A percentile compares a stretch with the other conserved stretches of the same genome.
Conservation (phyloP, 2,329 filamentous ascomycete species). For the Monilinia vaccinii-corymbosi region DNA sequence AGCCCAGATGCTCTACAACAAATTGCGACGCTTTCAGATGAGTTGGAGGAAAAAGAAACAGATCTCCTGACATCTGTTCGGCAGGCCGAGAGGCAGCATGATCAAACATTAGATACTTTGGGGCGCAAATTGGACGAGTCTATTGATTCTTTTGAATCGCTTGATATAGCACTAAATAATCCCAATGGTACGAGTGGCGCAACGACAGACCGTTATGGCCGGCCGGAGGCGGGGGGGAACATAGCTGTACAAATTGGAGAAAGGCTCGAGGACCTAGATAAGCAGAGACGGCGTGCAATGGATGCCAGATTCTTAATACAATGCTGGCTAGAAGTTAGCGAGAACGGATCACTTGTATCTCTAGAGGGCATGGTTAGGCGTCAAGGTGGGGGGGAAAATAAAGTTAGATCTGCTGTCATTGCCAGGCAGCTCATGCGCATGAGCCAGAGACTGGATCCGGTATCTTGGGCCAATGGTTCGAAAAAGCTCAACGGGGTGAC, state of each 20-base stretch:
- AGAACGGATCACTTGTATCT: constrained; percentile 76
- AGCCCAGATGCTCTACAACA: constrained; percentile 53
- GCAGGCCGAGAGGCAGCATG: constrained; percentile 84
- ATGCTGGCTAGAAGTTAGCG: constrained; percentile 93
- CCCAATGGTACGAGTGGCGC: constrained; percentile 36
- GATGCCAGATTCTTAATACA: constrained; percentile 94
- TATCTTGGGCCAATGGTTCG: constrained; percentile 57
- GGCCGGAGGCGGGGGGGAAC: constrained; percentile 60
- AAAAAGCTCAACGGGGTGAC: constrained; percentile 43
- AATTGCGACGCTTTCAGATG: constrained; percentile 63
- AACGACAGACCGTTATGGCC: constrained; percentile 37
- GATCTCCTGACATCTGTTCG: constrained; percentile 85
- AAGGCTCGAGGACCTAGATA: constrained; percentile 85
- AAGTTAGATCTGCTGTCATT: constrained; percentile 89
- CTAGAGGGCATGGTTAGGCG: constrained; percentile 74
- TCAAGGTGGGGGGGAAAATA: constrained; percentile 79
- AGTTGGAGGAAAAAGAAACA: constrained; percentile 83
- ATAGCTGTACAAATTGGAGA: constrained; percentile 92
- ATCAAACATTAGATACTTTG: constrained; percentile 79
- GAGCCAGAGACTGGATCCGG: constrained; percentile 78
- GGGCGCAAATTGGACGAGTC: constrained; percentile 86
- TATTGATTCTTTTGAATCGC: constrained; percentile 81
- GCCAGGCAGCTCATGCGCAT: constrained; percentile 89
- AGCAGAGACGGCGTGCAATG: constrained; percentile 78
- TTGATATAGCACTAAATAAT: constrained; percentile 74